Conservation (phyloP, 2,329 filamentous ascomycete species). For the Penicillium psychrosexuale region DNA sequence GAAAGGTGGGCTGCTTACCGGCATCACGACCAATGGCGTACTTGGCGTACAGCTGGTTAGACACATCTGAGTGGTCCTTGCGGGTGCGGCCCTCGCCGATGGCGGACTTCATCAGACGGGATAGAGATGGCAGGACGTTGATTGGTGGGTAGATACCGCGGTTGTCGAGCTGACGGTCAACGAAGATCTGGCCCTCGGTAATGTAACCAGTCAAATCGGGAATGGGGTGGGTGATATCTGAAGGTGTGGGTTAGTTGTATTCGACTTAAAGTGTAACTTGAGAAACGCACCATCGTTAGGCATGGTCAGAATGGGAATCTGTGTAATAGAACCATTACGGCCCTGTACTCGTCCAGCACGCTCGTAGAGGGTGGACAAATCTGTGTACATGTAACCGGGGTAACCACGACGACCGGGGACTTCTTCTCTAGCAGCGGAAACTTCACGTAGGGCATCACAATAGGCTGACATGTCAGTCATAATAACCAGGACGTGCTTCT, state of each 20-base stretch:
- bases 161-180: slow-evolving; percentile 91
- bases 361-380: slow-evolving; percentile 99
- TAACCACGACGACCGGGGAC: slow-evolving; percentile 98
- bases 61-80: slow-evolving; percentile 96
- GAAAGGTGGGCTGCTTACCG: slow-evolving; percentile 37
- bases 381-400: slow-evolving; percentile 99
- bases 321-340: slow-evolving; percentile 96
- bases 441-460: slow-evolving; percentile 97
- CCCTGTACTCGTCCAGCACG: slow-evolving; percentile 96
- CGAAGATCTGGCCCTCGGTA: slow-evolving; percentile 97
- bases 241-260: not conserved
- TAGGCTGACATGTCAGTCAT: slow-evolving; percentile 97
- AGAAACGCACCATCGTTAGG: slow-evolving; percentile 76
- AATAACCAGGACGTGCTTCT: slow-evolving; percentile 99
- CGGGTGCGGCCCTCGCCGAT: slow-evolving; percentile 97
- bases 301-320: slow-evolving; percentile 99
- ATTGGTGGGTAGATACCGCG: slow-evolving; percentile 98
- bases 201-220: slow-evolving; percentile 99
- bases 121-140: slow-evolving; percentile 96
- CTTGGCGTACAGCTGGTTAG: slow-evolving; percentile 99
- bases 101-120: slow-evolving; percentile 99
- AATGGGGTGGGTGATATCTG: slow-evolving; percentile 98
- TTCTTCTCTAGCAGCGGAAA: slow-evolving; percentile 96
- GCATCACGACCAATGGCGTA: slow-evolving; percentile 99
- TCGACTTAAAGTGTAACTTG: not conserved